phyloP scores from a whole-genome alignment of 2,329 filamentous ascomycete species.

The Ophiosphaerella narmari region DNA sequence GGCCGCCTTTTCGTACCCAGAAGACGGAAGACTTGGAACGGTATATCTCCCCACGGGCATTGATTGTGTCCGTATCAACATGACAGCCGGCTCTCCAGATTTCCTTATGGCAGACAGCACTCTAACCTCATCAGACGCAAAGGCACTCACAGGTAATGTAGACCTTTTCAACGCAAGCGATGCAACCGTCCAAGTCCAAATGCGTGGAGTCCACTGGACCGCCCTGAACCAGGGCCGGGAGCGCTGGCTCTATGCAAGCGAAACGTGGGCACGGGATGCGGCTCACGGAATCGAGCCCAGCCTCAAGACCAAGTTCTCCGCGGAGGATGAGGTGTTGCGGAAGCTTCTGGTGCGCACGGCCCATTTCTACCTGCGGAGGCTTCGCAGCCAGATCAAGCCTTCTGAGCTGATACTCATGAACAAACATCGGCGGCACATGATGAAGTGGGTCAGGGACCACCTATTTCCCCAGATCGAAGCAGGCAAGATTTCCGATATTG shows the following conservation, averaged over 20 bases:
- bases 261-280: conserved; percentile 6
- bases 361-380: conserved; percentile 6
- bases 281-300: conserved; percentile 8
- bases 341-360: conserved; percentile 7
- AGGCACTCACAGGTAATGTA: no score
- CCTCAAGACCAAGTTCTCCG: conserved; percentile 5
- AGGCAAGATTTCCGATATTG: background rate
- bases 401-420: background rate
- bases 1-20: conserved; percentile 23
- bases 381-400: conserved; percentile 6
- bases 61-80: background rate
- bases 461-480: background rate
- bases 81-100: background rate
- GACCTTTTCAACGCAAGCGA: background rate
- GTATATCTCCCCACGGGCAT: background rate
- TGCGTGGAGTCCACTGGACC: background rate
- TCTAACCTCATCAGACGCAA: no score
- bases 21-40: background rate
- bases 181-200: background rate
- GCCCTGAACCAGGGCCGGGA: background rate
- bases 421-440: no score
- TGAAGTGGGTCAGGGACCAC: background rate
- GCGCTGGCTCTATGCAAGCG: conserved; percentile 10
- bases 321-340: conserved; percentile 3
- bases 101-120: no score